Evolutionary conservation across 805 yeast genomes (phyloP).

Genomic region (Dipodascopsis uninucleata): DNA sequence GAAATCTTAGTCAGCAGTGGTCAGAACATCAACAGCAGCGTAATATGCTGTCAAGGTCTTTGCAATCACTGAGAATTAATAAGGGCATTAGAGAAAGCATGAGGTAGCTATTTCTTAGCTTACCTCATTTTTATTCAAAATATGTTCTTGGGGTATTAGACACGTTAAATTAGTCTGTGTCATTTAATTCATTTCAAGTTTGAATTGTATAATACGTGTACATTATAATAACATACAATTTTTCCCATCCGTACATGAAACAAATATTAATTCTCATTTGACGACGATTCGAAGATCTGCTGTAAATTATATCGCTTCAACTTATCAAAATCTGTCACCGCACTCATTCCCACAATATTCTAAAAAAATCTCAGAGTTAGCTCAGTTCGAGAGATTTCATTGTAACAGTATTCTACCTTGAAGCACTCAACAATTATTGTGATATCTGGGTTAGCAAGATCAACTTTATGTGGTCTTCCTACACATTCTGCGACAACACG

Average conservation of each 20-base stretch:
- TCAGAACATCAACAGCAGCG: slow-evolving; percentile 3
- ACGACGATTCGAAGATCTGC: slow-evolving; percentile 58
- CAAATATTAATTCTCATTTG: too few species aligned
- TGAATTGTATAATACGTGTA: too few species aligned
- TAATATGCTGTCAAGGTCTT: background rate
- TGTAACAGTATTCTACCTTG: slow-evolving; percentile 40
- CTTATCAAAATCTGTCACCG: slow-evolving; percentile 57
- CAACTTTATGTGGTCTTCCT: slow-evolving; percentile 74
- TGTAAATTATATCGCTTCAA: slow-evolving; percentile 73
- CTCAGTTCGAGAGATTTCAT: background rate
- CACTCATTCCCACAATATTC: slow-evolving; percentile 81
- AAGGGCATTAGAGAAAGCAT: too few species aligned
- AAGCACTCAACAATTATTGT: slow-evolving; percentile 82
- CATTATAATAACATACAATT: too few species aligned
- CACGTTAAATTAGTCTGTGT: too few species aligned
- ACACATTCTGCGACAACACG: slow-evolving; percentile 66
- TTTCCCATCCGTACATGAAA: too few species aligned
- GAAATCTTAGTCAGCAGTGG: slow-evolving; percentile 27
- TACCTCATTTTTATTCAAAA: too few species aligned
- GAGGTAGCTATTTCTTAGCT: too few species aligned
- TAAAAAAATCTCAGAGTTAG: slow-evolving; percentile 7
- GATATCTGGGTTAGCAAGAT: slow-evolving; percentile 73
- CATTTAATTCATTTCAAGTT: too few species aligned
- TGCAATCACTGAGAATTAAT: background rate
- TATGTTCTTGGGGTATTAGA: too few species aligned